phyloP scores from a whole-genome alignment of 1,284 basidiomycete genomes.

The Melanopsichium pennsylvanicum region DNA sequence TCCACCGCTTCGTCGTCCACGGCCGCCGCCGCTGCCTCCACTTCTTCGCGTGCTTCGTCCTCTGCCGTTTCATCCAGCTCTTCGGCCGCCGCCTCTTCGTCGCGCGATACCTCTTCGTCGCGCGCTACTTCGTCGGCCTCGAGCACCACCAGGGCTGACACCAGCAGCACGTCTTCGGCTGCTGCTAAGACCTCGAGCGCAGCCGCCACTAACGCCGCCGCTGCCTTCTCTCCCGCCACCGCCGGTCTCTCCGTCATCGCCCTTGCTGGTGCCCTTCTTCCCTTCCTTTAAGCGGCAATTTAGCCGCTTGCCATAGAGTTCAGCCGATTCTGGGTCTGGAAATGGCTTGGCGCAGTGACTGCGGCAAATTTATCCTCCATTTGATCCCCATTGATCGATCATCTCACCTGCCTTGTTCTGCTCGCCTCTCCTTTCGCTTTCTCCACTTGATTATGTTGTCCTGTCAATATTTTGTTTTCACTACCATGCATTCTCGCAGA shows the following conservation, averaged over 20 bases:
- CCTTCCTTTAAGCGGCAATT: slow-evolving; percentile 31
- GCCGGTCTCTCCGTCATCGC: slow-evolving; percentile 41
- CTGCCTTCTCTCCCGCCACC: slow-evolving; percentile 41
- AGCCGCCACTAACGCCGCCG: slow-evolving; percentile 23
- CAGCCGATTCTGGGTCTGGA: background rate
- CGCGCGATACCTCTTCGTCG: background rate
- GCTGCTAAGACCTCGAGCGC: slow-evolving; percentile 13
- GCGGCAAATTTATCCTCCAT: background rate
- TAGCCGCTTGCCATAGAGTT: background rate
- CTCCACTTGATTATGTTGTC: slow-evolving; percentile 1
- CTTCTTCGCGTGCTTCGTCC: slow-evolving; percentile 12
- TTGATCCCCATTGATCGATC: too few relatives aligned
- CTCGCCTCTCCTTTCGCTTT: slow-evolving; percentile 10
- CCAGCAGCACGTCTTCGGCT: slow-evolving; percentile 6
- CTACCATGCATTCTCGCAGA: slow-evolving; percentile 6
- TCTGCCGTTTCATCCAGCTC: slow-evolving; percentile 15
- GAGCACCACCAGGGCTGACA: background rate
- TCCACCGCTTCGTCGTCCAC: slow-evolving; percentile 5
- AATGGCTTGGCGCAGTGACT: background rate
- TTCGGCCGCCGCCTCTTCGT: slow-evolving; percentile 1
- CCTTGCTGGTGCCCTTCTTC: slow-evolving; percentile 38
- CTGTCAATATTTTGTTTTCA: background rate
- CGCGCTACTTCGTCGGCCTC: slow-evolving; percentile 15
- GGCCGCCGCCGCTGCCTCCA: slow-evolving; percentile 3
- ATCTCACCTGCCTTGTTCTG: slow-evolving; percentile 2